A percentile compares a stretch with the other conserved stretches of the same genome.
phyloP scores from a whole-genome alignment of 2,329 filamentous ascomycete species.

The Paraphoma chrysanthemicola region DNA sequence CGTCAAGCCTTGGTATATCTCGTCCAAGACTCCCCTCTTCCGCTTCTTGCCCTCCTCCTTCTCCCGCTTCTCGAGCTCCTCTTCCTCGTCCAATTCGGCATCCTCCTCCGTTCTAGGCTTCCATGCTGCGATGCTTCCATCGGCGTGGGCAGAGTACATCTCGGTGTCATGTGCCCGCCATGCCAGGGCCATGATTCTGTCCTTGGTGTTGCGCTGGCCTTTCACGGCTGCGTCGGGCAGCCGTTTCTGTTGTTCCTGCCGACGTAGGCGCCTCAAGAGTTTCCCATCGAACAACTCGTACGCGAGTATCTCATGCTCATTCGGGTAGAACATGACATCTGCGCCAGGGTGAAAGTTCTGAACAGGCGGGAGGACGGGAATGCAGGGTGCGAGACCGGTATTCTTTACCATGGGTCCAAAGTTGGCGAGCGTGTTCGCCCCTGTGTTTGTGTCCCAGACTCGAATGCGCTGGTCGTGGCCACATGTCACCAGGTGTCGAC shows the following conservation, averaged over 20 bases:
- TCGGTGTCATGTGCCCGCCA: conserved; percentile 76
- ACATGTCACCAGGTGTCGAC: conserved; percentile 76
- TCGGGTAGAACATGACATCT: conserved; percentile 81
- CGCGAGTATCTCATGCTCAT: conserved; percentile 74
- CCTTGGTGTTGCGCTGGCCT: conserved; percentile 47
- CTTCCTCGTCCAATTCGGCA: conserved; percentile 51
- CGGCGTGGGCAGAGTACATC: conserved; percentile 82
- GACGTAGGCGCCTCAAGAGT: conserved; percentile 73
- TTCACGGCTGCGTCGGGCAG: conserved; percentile 29
- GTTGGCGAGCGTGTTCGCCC: conserved; percentile 85
- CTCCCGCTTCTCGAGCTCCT: conserved; percentile 45
- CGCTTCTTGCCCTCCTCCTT: conserved; percentile 56
- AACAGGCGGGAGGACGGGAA: conserved; percentile 64
- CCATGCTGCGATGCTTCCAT: conserved; percentile 86
- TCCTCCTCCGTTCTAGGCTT: conserved; percentile 65
- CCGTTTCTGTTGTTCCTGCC: conserved; percentile 55
- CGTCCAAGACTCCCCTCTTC: conserved; percentile 80
- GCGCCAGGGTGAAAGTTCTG: conserved; percentile 62
- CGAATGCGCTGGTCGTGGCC: conserved; percentile 85
- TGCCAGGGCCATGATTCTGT: conserved; percentile 73
- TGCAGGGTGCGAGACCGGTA: conserved; percentile 50
- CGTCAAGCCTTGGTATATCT: conserved; percentile 80
- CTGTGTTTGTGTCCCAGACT: conserved; percentile 83
- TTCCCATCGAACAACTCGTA: conserved; percentile 81
- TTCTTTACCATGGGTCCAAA: conserved; percentile 87